Conservation (phyloP, 208 protist genomes). For the Leishmania turanica region DNA sequence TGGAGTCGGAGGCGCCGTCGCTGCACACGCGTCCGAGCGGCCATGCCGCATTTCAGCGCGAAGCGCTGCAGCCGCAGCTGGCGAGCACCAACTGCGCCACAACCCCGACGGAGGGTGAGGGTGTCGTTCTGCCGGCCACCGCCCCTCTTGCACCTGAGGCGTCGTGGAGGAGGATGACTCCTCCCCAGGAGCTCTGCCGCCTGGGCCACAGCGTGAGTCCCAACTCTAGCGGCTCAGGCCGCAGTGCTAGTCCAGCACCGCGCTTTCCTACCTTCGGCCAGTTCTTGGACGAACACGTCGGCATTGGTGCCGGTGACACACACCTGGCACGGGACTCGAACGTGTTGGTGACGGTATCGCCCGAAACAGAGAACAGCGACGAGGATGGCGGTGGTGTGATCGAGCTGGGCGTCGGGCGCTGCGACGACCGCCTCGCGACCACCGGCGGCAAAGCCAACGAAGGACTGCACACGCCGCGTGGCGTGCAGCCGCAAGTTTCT, state of each 20-base stretch:
- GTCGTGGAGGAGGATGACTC: background rate
- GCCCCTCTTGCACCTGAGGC: background rate
- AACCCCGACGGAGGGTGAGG: background rate
- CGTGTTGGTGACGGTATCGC: slow-evolving; percentile 42
- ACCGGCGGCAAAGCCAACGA: slow-evolving; percentile 8
- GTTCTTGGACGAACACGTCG: slow-evolving; percentile 67
- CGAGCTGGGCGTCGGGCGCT: slow-evolving; percentile 20
- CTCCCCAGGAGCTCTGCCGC: background rate
- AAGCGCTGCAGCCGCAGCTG: slow-evolving; percentile 6
- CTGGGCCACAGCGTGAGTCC: slow-evolving; percentile 27
- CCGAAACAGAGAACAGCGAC: slow-evolving; percentile 33
- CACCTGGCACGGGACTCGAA: slow-evolving; percentile 26
- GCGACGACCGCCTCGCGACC: slow-evolving; percentile 10
- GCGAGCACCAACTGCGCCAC: background rate
- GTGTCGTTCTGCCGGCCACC: background rate
- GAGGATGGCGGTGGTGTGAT: slow-evolving; percentile 10
- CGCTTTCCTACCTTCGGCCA: slow-evolving; percentile 81
- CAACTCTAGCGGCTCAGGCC: slow-evolving; percentile 23
- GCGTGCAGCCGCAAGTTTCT: slow-evolving; percentile 17
- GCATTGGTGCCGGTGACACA: slow-evolving; percentile 21
- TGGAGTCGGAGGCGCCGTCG: slow-evolving; percentile 1
- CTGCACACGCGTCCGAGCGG: slow-evolving; percentile 23
- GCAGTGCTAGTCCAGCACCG: slow-evolving; percentile 64
- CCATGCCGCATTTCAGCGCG: slow-evolving; percentile 21
- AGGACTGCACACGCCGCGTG: slow-evolving; percentile 14